Evolutionary conservation across 768 basidiomycete genomes (phyloP), one percentile per base, ranked within the genome.

Genomic region (Lenzites betulinus): DNA sequence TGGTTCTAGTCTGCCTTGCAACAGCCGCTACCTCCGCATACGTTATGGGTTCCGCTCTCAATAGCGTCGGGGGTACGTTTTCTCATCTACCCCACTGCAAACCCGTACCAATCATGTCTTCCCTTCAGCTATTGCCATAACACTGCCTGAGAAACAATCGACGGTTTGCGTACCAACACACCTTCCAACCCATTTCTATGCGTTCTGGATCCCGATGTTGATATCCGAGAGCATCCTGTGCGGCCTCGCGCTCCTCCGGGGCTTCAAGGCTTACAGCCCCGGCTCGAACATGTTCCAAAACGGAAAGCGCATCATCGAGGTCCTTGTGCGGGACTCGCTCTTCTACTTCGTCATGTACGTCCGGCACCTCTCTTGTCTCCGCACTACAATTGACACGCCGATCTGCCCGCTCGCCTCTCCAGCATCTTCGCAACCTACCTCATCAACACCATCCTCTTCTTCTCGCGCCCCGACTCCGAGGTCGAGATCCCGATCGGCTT

Each of bases 121-220:
- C 11, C 28, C 23, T 25, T 23, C 50, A 62, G 49, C 63, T 8
- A 38, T 51, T 18, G 44, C 63, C 4, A 23, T 60, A 20, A 58
- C 36, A 35, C 59, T 63, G 25, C 51, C 53, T 41, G 36, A 33
- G 46, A 68, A 65, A 51, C 56, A 35, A 18, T 58, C 58, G 35
- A 72, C n/a, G 7, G 81, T 82, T 58, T 87, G 85, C 66, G 60
- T 75, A 12, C 77, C 81, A 5, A 41, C 49, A 13, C 66, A 70
- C 28, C 65, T 83, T 6, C 74, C 81, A 5, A 44, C 55, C 8
- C 73, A 77, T 41, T 82, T 85, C 67, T 86, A 77, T 65, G 73
- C 77, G 20, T 84, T 84, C 69, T 88, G 86, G 86, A 78, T 87
- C 43, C 85, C 85, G 1, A 77, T 84, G 64, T 73, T 88, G 16